Percentiles rank a stretch among this genome's conserved stretches.
phyloP scores from a whole-genome alignment of 2,329 filamentous ascomycete genomes.

The Phaeosphaeriaceae sp. region DNA sequence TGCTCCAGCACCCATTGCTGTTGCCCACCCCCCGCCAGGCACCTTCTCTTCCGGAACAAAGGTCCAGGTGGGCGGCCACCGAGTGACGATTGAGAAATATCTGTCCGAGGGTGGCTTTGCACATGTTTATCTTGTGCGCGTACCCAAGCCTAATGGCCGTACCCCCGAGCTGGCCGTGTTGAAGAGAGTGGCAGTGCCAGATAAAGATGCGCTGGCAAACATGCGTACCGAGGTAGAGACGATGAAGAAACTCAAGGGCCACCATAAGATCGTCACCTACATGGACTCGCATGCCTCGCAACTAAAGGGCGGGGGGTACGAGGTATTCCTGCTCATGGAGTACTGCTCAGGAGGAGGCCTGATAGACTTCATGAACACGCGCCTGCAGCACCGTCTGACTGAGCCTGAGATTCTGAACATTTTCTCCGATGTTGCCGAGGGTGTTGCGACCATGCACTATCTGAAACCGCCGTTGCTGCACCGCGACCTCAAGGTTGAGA shows the following conservation, averaged over 20 bases:
- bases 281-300: conserved; percentile 98
- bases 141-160: conserved; percentile 73
- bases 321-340: conserved; percentile 98
- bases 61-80: conserved; percentile 92
- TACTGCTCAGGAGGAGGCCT: conserved; percentile 92
- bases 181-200: conserved; percentile 94
- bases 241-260: conserved; percentile 99
- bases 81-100: conserved; percentile 94
- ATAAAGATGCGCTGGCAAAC: conserved; percentile 90
- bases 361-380: conserved; percentile 99
- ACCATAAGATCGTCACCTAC: conserved; percentile 95
- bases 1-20: too few species aligned
- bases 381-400: conserved; percentile 92
- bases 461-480: conserved; percentile 92
- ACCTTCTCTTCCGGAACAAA: conserved; percentile 94
- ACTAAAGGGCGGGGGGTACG: conserved; percentile 88
- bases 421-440: conserved; percentile 93
- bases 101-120: conserved; percentile 98
- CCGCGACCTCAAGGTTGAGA: conserved; percentile 96
- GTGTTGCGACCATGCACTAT: conserved; percentile 99
- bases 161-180: conserved; percentile 83
- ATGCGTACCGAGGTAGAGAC: conserved; percentile 99
- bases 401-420: conserved; percentile 98
- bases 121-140: conserved; percentile 94
- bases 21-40: conserved; percentile 60